A percentile compares a stretch with the other conserved stretches of the same genome.
phyloP scores from a whole-genome alignment of 306 rosid species.

The Leucaena leucocephala region DNA sequence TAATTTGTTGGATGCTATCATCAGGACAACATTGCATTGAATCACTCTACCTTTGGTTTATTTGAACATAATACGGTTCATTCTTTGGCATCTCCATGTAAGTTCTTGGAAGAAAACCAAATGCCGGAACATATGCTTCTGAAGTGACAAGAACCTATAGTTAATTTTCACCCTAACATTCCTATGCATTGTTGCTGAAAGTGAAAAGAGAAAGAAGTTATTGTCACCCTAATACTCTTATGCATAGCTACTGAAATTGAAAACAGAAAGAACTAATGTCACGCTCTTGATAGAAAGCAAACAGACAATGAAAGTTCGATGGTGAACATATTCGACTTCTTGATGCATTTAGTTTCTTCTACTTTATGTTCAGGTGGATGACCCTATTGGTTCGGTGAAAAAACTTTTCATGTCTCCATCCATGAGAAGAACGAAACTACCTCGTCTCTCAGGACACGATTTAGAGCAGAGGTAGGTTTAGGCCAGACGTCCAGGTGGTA shows the following conservation, averaged over 20 bases:
- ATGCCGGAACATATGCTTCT: conserved; percentile 27
- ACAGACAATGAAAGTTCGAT: conserved; percentile 9
- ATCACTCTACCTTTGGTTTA: conserved; percentile 5
- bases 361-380: conserved; percentile 74
- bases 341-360: conserved; percentile 33
- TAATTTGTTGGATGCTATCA: conserved; percentile 26
- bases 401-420: conserved; percentile 80
- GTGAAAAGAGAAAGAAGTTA: background rate
- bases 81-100: conserved; percentile 12
- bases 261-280: background rate
- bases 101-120: background rate
- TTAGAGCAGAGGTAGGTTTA: conserved; percentile 32
- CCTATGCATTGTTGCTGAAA: background rate
- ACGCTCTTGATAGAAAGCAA: conserved; percentile 2
- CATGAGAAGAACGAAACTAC: conserved; percentile 57
- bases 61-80: conserved; percentile 8
- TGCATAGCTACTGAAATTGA: conserved; percentile 11
- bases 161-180: conserved; percentile 13
- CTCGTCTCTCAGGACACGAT: conserved; percentile 41
- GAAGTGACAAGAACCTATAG: conserved; percentile 31
- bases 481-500: background rate
- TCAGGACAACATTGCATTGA: conserved; percentile 25
- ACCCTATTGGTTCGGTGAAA: conserved; percentile 76
- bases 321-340: conserved; percentile 13
- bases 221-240: conserved; percentile 7